A percentile compares a stretch with the other conserved stretches of the same genome.
Evolutionary conservation across 148 eudicot species (phyloP).

Genomic region (Fagopyrum homotropicum): DNA sequence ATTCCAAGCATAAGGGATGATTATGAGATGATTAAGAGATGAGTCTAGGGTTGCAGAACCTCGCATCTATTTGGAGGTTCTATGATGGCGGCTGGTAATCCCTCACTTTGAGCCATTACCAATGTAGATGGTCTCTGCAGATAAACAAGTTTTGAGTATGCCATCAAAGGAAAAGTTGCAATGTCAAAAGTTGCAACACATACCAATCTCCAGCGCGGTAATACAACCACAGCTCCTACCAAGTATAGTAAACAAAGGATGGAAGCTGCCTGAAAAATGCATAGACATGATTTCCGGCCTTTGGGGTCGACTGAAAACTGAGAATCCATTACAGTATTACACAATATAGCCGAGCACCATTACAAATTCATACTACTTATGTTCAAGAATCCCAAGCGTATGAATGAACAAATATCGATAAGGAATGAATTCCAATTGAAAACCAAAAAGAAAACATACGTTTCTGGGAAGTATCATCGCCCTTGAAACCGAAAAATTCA

Average conservation of each 20-base stretch:
- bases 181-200: neutral
- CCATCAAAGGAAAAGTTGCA: neutral
- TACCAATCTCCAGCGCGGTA: conserved; percentile 41
- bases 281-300: conserved; percentile 36
- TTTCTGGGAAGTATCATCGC: neutral
- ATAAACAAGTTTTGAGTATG: neutral
- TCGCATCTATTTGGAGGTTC: neutral
- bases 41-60: neutral
- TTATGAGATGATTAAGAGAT: neutral
- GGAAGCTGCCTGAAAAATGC: conserved; percentile 33
- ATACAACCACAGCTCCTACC: conserved; percentile 27
- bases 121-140: conserved; percentile 33
- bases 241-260: conserved; percentile 30
- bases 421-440: neutral
- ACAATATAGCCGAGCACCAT: neutral
- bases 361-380: too few species aligned
- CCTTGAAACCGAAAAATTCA: neutral
- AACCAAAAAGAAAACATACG: neutral
- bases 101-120: conserved; percentile 12
- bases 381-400: neutral
- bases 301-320: conserved; percentile 4
- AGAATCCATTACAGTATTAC: neutral
- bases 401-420: neutral
- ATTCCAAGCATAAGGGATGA: neutral
- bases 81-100: neutral